phyloP scores from a whole-genome alignment of 345 rosid genomes.

The Pugionium dolabratum region DNA sequence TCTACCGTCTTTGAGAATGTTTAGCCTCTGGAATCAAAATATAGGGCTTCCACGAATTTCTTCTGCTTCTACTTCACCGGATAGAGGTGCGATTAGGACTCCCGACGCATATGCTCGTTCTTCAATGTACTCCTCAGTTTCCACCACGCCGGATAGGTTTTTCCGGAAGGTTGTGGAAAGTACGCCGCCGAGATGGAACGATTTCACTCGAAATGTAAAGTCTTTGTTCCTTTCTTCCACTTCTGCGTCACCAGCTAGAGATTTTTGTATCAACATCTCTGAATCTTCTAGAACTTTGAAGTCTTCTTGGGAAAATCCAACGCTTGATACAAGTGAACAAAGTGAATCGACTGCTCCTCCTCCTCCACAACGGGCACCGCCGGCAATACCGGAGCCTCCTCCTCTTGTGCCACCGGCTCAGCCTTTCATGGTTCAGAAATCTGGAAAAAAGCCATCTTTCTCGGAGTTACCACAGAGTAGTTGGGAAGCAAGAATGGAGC shows the following conservation, averaged over 20 bases:
- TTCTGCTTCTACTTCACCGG: constrained; percentile 62
- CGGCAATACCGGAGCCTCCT: constrained; percentile 54
- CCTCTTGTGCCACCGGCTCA: constrained; percentile 64
- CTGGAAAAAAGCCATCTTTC: constrained; percentile 40
- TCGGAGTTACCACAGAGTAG: constrained; percentile 46
- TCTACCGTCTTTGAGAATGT: constrained; percentile 39
- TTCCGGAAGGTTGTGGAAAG: constrained; percentile 31
- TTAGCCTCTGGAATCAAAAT: constrained; percentile 38
- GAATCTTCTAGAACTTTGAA: constrained; percentile 38
- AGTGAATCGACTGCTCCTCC: constrained; percentile 24
- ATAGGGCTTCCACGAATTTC: constrained; percentile 36
- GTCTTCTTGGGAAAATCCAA: constrained; percentile 37
- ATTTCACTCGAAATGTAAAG: constrained; percentile 39
- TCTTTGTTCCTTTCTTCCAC: constrained; percentile 45
- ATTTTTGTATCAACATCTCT: constrained; percentile 38
- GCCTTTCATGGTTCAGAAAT: constrained; percentile 60
- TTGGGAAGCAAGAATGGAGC: constrained; percentile 51
- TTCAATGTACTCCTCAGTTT: constrained; percentile 43
- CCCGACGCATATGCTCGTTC: constrained; percentile 40
- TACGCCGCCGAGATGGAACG: constrained; percentile 41
- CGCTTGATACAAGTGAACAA: constrained; percentile 22
- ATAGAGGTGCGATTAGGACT: constrained; percentile 40
- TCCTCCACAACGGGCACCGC: constrained; percentile 45
- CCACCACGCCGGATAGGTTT: constrained; percentile 46
- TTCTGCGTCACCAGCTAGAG: constrained; percentile 42